A percentile compares a stretch with the other conserved stretches of the same genome.
phyloP scores from a whole-genome alignment of 306 rosid genomes.

The Dalbergia oliveri region DNA sequence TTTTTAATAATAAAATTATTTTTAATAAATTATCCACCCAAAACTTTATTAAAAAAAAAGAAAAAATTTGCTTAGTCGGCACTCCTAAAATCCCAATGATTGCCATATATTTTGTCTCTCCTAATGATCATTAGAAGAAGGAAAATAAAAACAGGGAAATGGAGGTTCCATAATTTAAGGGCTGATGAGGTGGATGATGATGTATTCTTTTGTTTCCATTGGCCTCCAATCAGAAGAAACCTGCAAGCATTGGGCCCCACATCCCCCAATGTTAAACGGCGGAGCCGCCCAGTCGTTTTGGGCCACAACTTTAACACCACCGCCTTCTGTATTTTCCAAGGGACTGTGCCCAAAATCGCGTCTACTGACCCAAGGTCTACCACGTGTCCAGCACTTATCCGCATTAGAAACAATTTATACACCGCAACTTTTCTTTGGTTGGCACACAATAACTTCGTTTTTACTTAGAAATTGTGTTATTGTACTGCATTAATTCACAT shows the following conservation, averaged over 20 bases:
- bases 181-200: neutral
- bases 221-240: neutral
- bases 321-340: neutral
- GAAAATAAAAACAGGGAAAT: neutral
- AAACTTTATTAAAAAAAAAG: too few species aligned
- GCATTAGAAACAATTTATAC: neutral
- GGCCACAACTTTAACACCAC: slow-evolving; percentile 21
- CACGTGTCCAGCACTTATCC: neutral
- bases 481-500: too few species aligned
- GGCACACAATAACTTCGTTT: too few species aligned
- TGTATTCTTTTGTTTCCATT: neutral
- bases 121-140: neutral
- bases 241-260: neutral
- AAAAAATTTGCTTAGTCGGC: slow-evolving; percentile 23
- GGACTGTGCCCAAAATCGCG: neutral
- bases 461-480: too few species aligned
- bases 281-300: slow-evolving; percentile 28
- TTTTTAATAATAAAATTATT: neutral
- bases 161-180: neutral
- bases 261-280: neutral
- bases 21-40: neutral
- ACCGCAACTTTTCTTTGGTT: neutral
- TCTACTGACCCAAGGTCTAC: neutral
- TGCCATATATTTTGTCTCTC: too few species aligned
- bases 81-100: slow-evolving; percentile 5